Evolutionary conservation across 495 filamentous ascomycete genomes (phyloP), one percentile per base, ranked within the genome.

Genomic region (Penicillium waksmanii): DNA sequence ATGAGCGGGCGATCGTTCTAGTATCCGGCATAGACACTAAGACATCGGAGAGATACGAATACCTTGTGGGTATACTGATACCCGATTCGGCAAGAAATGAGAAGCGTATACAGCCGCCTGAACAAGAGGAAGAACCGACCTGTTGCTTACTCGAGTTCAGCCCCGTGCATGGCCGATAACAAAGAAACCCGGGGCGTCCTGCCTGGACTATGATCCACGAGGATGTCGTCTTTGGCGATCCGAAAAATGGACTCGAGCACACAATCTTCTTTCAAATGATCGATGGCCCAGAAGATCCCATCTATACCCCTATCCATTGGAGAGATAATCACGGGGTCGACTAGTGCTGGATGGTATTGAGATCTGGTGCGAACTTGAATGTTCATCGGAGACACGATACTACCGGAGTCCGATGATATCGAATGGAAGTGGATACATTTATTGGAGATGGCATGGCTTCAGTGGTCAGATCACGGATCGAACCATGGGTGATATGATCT

Each of bases 61-160:
- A 48, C 21, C 25, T 34, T 21, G 15, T 56, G 13, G 9, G 42
- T 11, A 27, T 43, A 47, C 23, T 47, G 21, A 47, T 56, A 33
- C 53, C 42, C 4, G 21, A 27, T 34, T 7, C 42, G 17, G 36
- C 2, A 3, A 27, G 34, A 21, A 25, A 35, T 35, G 13, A 42
- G n/a, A 33, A 35, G 38, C 53, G 53, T 6, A 47, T 56, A 18
- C 53, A 56, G 15, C 53, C 35, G 35, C 21, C 18, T 17, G 52
- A 27, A 1, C 17, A 3, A 43, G 18, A 10, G n/a, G 17, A 31
- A 19, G 51, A 5, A 42, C 15, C 12, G 31, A 23, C 23, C 42
- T 35, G 23, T 56, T 50, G 12, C 8, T 31, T 61, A 52, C 44
- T 44, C 47, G 36, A 61, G 46, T 36, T 34, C 4, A 46, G 47